Conservation (phyloP, 169 alveolate species). For the Plasmodium berghei region DNA sequence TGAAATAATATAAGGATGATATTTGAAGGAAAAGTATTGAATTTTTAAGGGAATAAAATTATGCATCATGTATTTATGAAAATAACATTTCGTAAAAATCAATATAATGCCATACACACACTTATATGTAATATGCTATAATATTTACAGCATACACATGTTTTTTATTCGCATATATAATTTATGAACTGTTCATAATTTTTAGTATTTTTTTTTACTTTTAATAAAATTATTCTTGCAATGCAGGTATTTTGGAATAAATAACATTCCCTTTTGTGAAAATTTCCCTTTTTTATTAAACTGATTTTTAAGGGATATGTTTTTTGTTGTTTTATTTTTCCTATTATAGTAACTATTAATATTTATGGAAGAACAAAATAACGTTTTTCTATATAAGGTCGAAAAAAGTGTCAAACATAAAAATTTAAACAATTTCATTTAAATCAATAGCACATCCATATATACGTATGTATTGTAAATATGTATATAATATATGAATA, state of each 20-base stretch:
- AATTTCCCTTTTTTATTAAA: constrained; percentile 3
- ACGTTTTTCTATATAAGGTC: constrained; percentile 13
- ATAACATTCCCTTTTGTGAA: constrained; percentile 36
- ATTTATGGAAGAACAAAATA: constrained; percentile 1
- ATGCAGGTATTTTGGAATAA: constrained; percentile 23
- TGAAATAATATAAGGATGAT: constrained; percentile 8
- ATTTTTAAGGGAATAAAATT: too few species aligned
- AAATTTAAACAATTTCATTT: constrained; percentile 55
- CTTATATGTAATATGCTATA: too few species aligned
- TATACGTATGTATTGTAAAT: constrained; percentile 3
- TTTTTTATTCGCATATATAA: too few species aligned
- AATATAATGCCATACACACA: too few species aligned
- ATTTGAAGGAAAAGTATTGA: too few species aligned
- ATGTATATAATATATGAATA: background rate
- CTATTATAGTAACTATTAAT: background rate
- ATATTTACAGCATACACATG: too few species aligned
- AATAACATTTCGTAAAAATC: too few species aligned
- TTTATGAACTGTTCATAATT: too few species aligned
- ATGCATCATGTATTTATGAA: too few species aligned
- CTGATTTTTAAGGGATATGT: background rate
- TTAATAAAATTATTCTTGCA: constrained; percentile 8
- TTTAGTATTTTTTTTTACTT: constrained; percentile 2
- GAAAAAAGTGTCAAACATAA: constrained; percentile 26
- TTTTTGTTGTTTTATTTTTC: constrained; percentile 5
- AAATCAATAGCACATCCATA: constrained; percentile 26